phyloP scores from a whole-genome alignment of 441 rosid genomes.

The Euphorbia schlechtendalii region DNA sequence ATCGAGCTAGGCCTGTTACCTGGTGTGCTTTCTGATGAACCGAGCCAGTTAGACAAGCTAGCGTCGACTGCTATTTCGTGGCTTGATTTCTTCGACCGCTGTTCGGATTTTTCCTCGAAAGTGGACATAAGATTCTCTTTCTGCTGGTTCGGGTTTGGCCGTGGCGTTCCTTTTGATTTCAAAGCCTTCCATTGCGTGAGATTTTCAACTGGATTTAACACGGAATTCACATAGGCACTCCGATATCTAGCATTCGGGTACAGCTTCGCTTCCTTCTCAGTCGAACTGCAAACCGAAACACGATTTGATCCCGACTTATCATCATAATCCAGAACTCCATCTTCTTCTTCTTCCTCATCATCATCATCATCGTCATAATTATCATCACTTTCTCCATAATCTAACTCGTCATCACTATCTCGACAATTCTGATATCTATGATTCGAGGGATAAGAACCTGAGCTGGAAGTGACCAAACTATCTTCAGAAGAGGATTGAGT shows the following conservation, averaged over 20 bases:
- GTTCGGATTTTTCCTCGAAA: slow-evolving; percentile 24
- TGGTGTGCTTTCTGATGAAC: slow-evolving; percentile 47
- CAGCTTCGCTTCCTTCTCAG: slow-evolving; percentile 27
- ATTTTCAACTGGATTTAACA: slow-evolving; percentile 74
- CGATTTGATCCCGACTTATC: slow-evolving; percentile 22
- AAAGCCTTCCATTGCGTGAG: slow-evolving; percentile 72
- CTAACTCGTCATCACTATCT: slow-evolving; percentile 75
- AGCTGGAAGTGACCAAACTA: slow-evolving; percentile 33
- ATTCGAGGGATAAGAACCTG: slow-evolving; percentile 51
- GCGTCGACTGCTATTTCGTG: slow-evolving; percentile 56
- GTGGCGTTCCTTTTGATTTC: slow-evolving; percentile 44
- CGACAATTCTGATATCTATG: slow-evolving; percentile 82
- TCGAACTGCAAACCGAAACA: slow-evolving; percentile 10
- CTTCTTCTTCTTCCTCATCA: slow-evolving; percentile 4
- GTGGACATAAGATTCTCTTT: slow-evolving; percentile 44
- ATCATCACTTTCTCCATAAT: slow-evolving; percentile 44
- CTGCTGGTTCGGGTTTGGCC: slow-evolving; percentile 29
- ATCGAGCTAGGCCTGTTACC: slow-evolving; percentile 33
- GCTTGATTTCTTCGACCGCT: slow-evolving; percentile 24
- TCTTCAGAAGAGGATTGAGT: slow-evolving; percentile 47
- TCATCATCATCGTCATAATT: slow-evolving; percentile 31
- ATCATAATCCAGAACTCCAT: slow-evolving; percentile 28
- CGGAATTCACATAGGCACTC: slow-evolving; percentile 46
- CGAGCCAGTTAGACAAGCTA: slow-evolving; percentile 92
- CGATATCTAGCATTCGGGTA: slow-evolving; percentile 42